These are phyloP conservation scores for Flagelloscypha sp. DNA, from an alignment of 768 basidiomycete species.

Conservation along the genomic window DNA sequence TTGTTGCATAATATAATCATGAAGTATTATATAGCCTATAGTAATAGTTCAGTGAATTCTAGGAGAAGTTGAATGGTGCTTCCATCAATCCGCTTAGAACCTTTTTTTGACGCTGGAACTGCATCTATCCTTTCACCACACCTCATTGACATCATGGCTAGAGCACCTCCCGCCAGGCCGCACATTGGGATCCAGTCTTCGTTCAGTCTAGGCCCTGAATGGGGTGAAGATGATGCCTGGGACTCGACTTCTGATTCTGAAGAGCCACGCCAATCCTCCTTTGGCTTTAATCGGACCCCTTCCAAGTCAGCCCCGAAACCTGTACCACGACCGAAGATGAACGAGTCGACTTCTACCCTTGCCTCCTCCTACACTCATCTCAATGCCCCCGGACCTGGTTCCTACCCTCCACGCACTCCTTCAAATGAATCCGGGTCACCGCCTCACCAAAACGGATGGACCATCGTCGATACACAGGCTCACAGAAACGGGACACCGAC, in stretches of 20 bases:
- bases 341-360: slow-evolving; percentile 58
- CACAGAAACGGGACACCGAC: slow-evolving; percentile 10
- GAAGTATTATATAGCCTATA: neutral
- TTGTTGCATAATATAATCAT: neutral
- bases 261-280: slow-evolving; percentile 48
- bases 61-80: too few species aligned
- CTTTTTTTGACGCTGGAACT: too few species aligned
- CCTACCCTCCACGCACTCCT: slow-evolving; percentile 57
- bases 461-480: slow-evolving; percentile 48
- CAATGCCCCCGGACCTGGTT: slow-evolving; percentile 63
- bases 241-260: slow-evolving; percentile 78
- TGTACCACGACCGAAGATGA: slow-evolving; percentile 38
- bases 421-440: slow-evolving; percentile 29
- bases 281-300: slow-evolving; percentile 34
- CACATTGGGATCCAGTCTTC: slow-evolving; percentile 59
- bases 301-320: slow-evolving; percentile 41
- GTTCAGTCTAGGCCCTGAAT: slow-evolving; percentile 40
- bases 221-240: slow-evolving; percentile 87
- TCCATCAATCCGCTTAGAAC: too few species aligned
- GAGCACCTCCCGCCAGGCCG: slow-evolving; percentile 66
- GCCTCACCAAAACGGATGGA: slow-evolving; percentile 62
- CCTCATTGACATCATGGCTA: slow-evolving; percentile 22
- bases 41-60: too few species aligned
- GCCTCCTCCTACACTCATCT: slow-evolving; percentile 80
- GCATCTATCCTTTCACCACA: neutral